These are phyloP conservation scores for Teratosphaeria pseudoeucalypti DNA, from an alignment of 2,329 filamentous ascomycete species.

Conservation along the genomic window DNA sequence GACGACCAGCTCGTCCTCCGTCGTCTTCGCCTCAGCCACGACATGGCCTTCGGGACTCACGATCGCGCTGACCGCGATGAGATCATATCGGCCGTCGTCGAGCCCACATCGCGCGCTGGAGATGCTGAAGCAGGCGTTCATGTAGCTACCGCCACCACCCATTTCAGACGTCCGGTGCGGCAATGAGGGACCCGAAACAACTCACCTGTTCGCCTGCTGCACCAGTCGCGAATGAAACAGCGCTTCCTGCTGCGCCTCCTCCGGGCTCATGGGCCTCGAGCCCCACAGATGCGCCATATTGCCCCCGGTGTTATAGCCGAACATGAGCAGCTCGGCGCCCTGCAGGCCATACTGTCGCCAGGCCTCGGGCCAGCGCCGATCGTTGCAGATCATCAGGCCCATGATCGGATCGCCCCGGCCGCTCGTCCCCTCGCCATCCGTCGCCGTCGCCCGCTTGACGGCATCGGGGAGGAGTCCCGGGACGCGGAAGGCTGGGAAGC, in stretches of 20 bases:
- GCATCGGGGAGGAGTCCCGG: conserved; percentile 34
- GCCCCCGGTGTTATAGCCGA: conserved; percentile 33
- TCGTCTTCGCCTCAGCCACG: conserved; percentile 40
- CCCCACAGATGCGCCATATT: conserved; percentile 39
- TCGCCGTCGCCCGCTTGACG: conserved; percentile 23
- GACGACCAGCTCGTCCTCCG: conserved; percentile 41
- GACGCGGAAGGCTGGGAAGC: conserved; percentile 44
- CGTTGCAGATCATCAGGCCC: conserved; percentile 45
- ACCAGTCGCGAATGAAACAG: conserved; percentile 44
- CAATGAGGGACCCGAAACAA: neutral
- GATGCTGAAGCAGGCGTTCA: conserved; percentile 43
- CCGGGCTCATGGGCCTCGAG: conserved; percentile 31
- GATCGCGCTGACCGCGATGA: conserved; percentile 42
- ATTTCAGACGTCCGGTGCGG: neutral
- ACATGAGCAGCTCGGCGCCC: conserved; percentile 33
- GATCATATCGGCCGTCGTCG: conserved; percentile 41
- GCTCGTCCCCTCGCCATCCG: conserved; percentile 15
- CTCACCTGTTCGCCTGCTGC: conserved; percentile 38
- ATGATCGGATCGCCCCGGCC: conserved; percentile 42
- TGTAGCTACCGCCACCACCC: conserved; percentile 25
- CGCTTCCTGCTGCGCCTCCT: conserved; percentile 38
- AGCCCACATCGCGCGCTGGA: conserved; percentile 40
- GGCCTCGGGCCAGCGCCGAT: conserved; percentile 44
- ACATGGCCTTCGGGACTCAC: conserved; percentile 40
- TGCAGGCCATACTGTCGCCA: conserved; percentile 45